Conservation (phyloP, 768 basidiomycete genomes). For the Tephrocybe sp. region DNA sequence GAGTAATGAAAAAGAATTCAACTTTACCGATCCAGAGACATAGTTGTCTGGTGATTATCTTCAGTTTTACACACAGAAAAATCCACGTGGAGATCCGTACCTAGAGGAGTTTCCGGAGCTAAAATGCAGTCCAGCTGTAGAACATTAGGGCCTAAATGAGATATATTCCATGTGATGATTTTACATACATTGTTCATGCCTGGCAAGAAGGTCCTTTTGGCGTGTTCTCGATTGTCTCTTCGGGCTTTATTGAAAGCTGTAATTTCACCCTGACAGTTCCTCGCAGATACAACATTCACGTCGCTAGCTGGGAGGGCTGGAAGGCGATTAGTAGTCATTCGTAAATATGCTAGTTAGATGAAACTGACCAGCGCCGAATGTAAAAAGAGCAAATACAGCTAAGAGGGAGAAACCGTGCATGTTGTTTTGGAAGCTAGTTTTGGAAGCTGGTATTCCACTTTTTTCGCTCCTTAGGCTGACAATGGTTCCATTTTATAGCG, state of each 20-base stretch:
- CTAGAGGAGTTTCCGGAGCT: conserved; percentile 19
- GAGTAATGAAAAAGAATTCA: not conserved
- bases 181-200: conserved; percentile 17
- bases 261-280: conserved; percentile 16
- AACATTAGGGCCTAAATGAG: not conserved
- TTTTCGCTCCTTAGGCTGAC: not conserved
- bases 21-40: conserved; percentile 17
- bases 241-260: conserved; percentile 16
- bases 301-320: conserved; percentile 5
- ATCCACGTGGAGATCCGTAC: conserved; percentile 3
- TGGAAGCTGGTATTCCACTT: too few species aligned
- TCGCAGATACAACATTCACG: not conserved
- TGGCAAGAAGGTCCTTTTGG: conserved; percentile 11
- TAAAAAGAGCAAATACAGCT: conserved; percentile 11
- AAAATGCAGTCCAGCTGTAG: conserved; percentile 16
- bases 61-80: not conserved
- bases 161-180: not conserved
- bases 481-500: conserved; percentile 5
- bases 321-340: not conserved
- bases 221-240: conserved; percentile 15
- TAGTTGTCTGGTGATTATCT: conserved; percentile 14
- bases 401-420: conserved; percentile 15
- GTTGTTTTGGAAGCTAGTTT: not conserved
- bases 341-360: not conserved
- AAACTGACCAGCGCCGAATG: conserved; percentile 10